Evolutionary conservation across 169 alveolate genomes (phyloP), one percentile per base, ranked within the genome.

Genomic region (Perkinsus chesapeaki): DNA sequence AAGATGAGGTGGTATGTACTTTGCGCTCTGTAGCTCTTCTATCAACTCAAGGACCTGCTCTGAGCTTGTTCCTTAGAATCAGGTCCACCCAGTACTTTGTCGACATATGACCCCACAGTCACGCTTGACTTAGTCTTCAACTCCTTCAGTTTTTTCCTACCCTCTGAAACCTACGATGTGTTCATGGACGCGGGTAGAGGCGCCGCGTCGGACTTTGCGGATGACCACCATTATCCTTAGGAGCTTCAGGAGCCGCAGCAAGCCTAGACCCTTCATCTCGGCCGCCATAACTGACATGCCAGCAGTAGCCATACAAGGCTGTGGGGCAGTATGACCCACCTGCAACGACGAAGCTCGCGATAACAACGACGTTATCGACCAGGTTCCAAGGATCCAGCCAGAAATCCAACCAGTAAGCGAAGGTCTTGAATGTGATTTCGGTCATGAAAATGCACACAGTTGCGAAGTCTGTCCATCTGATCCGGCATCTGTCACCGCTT

Each of bases 161-260:
- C 39, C 5, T 91, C 92, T 31, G 92, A 91, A 12, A 91, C 82
- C 82, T 60, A 34, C 0, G 27, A 34, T 16, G 82, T 16, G 82
- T 1, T 16, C 7, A 1, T 20, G 31, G 12, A 27, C 23, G 82
- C 0, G 3, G 12, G 3, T 0, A 23, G 3, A 60, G 31, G 82
- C 36, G 82, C 82, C 0, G 12, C 82, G 12, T 34, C 3, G 12
- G 37, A 60, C 82, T 34, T 60, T 60, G 82, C 82, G 82, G 23
- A 60, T 91, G 73, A 91, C 48, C 38, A 91, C 92, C 92, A 91
- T 91, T n/a, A 91, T 39, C n/a, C 92, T 39, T n/a, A 91, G 73
- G 38, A 91, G 39, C 39, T 39, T 39, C 39, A 91, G 72, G 31
- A 91, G 72, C 39, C 92, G 92, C 23, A 91, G 72, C 39, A 91